Percentiles rank a stretch among this genome's conserved stretches.
phyloP scores from a whole-genome alignment of 768 basidiomycete genomes.

The Dentipellis sp. region DNA sequence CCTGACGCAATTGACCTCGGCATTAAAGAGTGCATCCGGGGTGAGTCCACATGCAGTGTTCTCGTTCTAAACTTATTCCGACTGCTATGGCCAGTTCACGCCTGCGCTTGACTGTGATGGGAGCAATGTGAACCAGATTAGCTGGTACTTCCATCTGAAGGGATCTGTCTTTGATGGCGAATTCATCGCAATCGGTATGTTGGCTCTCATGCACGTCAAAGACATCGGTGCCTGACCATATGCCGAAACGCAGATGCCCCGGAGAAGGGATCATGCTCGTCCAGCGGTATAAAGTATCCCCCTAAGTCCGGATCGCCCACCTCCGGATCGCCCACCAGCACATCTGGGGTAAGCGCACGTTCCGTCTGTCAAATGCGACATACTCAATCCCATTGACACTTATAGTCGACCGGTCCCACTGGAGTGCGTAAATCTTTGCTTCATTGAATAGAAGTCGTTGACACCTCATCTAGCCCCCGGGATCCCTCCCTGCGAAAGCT shows the following conservation, averaged over 20 bases:
- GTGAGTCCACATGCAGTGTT: conserved; percentile 22
- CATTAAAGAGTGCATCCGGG: conserved; percentile 45
- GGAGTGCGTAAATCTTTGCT: conserved; percentile 1
- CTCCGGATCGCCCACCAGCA: not conserved
- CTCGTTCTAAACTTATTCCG: not conserved
- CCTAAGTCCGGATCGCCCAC: conserved; percentile 36
- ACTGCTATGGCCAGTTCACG: conserved; percentile 19
- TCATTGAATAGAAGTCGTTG: no score
- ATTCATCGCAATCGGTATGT: conserved; percentile 48
- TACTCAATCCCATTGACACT: not conserved
- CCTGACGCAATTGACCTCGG: conserved; percentile 41
- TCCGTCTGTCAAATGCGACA: not conserved
- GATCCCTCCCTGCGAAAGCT: conserved; percentile 34
- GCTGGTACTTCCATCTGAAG: conserved; percentile 55
- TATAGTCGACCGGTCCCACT: conserved; percentile 1
- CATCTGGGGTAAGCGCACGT: not conserved
- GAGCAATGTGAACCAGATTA: conserved; percentile 32
- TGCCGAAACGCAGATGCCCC: conserved; percentile 36
- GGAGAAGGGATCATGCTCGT: conserved; percentile 37
- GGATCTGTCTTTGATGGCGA: conserved; percentile 61
- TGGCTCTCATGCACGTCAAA: not conserved
- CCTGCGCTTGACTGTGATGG: conserved; percentile 38
- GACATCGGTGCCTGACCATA: not conserved
- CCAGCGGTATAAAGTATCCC: conserved; percentile 50
- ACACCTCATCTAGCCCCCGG: not conserved